Conservation (phyloP, 371 early-diverging fungal genomes). For the Mortierella sp. region DNA sequence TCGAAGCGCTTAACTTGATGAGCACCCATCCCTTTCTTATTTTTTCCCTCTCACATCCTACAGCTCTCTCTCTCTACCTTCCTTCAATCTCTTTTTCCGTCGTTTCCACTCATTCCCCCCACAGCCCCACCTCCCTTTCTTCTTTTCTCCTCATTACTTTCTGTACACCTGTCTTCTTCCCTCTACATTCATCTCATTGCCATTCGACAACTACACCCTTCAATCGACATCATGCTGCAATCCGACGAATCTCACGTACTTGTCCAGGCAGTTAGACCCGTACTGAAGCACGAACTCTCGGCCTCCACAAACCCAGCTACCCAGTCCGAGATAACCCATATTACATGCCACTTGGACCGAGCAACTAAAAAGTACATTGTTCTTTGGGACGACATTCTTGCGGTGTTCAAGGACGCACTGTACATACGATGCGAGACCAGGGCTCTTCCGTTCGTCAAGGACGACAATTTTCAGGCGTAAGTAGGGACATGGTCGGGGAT, state of each 20-base stretch:
- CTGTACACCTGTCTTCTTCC: background rate
- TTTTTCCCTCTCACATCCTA: too few relatives aligned
- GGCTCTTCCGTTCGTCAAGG: background rate
- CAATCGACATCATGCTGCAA: background rate
- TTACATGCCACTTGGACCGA: background rate
- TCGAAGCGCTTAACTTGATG: too few relatives aligned
- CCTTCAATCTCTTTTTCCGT: background rate
- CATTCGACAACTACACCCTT: background rate
- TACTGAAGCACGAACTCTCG: background rate
- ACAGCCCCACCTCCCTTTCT: background rate
- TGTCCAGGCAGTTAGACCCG: constrained; percentile 6
- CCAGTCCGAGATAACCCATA: background rate
- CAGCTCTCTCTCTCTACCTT: too few relatives aligned
- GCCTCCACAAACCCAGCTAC: too few relatives aligned
- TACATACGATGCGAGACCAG: background rate
- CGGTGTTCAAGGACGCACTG: background rate
- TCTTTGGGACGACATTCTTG: background rate
- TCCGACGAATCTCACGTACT: background rate
- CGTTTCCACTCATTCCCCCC: background rate
- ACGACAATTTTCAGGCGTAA: background rate
- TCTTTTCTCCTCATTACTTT: background rate
- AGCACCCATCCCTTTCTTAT: too few relatives aligned
- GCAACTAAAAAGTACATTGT: background rate
- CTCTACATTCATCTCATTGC: background rate
- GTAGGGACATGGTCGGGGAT: background rate